Conservation (phyloP, 495 filamentous ascomycete species). For the Aspergillus wentii region DNA sequence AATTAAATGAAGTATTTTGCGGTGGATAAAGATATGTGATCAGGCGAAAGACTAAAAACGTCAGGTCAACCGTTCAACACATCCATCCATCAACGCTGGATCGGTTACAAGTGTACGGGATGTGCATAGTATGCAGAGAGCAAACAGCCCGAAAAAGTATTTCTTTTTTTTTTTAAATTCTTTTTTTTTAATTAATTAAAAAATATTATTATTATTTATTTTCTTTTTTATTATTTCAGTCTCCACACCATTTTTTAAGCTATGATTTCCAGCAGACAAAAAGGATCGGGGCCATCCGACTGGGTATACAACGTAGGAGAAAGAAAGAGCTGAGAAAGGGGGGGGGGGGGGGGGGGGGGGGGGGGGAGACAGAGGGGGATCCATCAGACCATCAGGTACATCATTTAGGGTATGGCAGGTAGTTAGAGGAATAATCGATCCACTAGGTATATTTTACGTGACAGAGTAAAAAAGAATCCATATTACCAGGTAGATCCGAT, state of each 20-base stretch:
- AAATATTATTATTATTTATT: slow-evolving; percentile 11
- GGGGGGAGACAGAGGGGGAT: slow-evolving; percentile 8
- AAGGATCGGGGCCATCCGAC: slow-evolving; percentile 29
- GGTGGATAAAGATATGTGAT: slow-evolving; percentile 40
- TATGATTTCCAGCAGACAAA: slow-evolving; percentile 17
- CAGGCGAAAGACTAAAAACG: slow-evolving; percentile 36
- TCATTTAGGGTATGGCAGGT: too few species aligned
- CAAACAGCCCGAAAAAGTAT: slow-evolving; percentile 27
- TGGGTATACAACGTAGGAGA: too few species aligned
- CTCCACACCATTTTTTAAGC: too few species aligned
- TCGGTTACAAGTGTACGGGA: slow-evolving; percentile 41
- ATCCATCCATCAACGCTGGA: slow-evolving; percentile 17
- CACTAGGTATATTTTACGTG: too few species aligned
- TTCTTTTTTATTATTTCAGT: slow-evolving; percentile 14
- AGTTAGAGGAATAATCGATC: too few species aligned
- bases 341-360: too few species aligned
- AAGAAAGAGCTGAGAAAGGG: too few species aligned
- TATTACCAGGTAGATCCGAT: slow-evolving; percentile 22
- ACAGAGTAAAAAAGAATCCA: slow-evolving; percentile 12
- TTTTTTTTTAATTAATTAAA: slow-evolving; percentile 6
- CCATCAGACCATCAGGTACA: too few species aligned
- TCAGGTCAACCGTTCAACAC: slow-evolving; percentile 33
- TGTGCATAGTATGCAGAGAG: slow-evolving; percentile 31
- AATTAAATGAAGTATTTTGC: slow-evolving; percentile 29
- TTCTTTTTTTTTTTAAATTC: slow-evolving; percentile 12